phyloP scores from a whole-genome alignment of 169 alveolate species.

The Plasmodium gonderi region DNA sequence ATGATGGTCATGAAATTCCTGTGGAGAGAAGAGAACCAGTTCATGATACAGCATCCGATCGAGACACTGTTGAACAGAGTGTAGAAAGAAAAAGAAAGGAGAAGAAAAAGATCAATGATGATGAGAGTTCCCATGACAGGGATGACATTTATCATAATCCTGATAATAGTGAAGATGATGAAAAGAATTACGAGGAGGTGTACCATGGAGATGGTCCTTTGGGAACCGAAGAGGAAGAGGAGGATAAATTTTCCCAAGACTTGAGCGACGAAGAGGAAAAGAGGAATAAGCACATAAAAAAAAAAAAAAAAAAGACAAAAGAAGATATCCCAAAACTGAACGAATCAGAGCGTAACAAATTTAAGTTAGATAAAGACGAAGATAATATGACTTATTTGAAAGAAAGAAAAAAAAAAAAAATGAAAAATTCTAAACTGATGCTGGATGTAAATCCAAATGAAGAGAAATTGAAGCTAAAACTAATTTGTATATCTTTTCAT shows the following conservation, averaged over 20 bases:
- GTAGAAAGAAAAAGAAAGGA: background rate
- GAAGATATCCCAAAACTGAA: background rate
- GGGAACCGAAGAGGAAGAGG: background rate
- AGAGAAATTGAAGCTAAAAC: constrained; percentile 45
- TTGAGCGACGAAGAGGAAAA: background rate
- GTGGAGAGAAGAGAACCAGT: background rate
- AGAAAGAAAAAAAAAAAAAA: constrained; percentile 25
- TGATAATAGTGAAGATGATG: constrained; percentile 5
- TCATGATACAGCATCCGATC: too few relatives aligned
- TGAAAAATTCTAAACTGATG: constrained; percentile 61
- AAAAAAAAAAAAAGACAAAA: constrained; percentile 9
- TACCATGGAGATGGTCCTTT: background rate
- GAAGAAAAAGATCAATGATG: background rate
- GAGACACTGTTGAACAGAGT: background rate
- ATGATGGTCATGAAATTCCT: background rate
- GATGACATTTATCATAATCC: background rate
- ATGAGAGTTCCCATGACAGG: background rate
- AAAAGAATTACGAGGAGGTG: background rate
- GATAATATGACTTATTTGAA: background rate
- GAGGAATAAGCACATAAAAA: background rate
- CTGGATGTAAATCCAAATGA: constrained; percentile 40
- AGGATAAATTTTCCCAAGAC: background rate
- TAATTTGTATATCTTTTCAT: constrained; percentile 46
- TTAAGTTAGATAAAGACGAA: constrained; percentile 11
- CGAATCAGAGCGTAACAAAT: constrained; percentile 10